Evolutionary conservation across 345 rosid species (phyloP).

Genomic region (Citrus trifoliata): DNA sequence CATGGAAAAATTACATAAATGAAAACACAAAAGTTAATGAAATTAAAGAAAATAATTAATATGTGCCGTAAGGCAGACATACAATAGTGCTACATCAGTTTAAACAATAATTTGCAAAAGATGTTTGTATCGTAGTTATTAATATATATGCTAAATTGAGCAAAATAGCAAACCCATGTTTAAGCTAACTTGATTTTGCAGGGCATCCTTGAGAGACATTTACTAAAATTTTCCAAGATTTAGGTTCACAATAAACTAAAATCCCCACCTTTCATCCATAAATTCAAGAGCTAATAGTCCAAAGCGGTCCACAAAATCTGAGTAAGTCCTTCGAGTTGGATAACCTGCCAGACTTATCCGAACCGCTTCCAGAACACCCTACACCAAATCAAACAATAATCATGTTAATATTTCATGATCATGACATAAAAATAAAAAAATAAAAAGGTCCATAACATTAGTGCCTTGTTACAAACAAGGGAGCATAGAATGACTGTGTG

Average conservation of each 20-base stretch:
- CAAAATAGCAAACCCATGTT: neutral
- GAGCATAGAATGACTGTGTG: neutral
- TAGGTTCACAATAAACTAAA: conserved; percentile 10
- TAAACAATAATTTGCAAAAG: neutral
- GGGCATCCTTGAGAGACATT: neutral
- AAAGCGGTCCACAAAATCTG: conserved; percentile 94
- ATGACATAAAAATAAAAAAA: neutral
- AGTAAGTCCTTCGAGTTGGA: conserved; percentile 82
- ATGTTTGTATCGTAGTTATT: neutral
- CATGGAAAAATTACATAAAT: neutral
- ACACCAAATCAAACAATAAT: conserved; percentile 19
- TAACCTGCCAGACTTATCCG: conserved; percentile 98
- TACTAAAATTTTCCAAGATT: neutral
- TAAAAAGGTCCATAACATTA: neutral
- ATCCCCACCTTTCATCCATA: conserved; percentile 66
- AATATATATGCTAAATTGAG: neutral
- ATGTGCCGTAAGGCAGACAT: neutral
- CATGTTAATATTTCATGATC: conserved; percentile 4
- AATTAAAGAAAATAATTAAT: no score
- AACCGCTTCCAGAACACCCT: conserved; percentile 99
- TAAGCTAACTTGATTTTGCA: neutral
- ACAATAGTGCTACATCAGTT: neutral
- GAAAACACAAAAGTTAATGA: neutral
- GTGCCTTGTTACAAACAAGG: neutral
- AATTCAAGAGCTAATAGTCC: conserved; percentile 73